These are phyloP conservation scores for Albugo candida DNA, from an alignment of 352 stramenopile genomes.

Conservation along the genomic window DNA sequence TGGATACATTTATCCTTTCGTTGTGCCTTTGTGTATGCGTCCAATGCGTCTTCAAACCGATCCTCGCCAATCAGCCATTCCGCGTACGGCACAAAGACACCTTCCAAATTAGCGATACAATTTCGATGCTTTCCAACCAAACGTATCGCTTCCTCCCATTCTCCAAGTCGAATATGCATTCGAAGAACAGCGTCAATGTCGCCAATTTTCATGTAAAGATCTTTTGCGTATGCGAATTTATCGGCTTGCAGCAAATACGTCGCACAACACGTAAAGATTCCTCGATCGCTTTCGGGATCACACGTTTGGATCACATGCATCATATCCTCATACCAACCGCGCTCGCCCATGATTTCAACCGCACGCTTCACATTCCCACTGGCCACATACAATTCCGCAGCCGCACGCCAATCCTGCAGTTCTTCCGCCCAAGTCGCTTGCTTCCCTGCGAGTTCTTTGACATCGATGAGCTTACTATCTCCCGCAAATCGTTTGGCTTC, in stretches of 20 bases:
- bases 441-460: conserved; percentile 71
- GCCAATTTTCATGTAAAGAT: conserved; percentile 65
- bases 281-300: conserved; percentile 17
- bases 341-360: conserved; percentile 72
- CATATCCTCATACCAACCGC: conserved; percentile 74
- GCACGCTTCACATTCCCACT: conserved; percentile 67
- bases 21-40: conserved; percentile 72
- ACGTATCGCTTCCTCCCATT: conserved; percentile 85
- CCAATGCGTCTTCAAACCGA: conserved; percentile 83
- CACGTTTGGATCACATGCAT: conserved; percentile 49
- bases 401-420: conserved; percentile 79
- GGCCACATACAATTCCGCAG: conserved; percentile 82
- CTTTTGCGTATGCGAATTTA: conserved; percentile 53
- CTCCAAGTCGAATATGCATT: conserved; percentile 78
- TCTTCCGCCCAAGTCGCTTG: conserved; percentile 88
- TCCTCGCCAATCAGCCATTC: conserved; percentile 84
- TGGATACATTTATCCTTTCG: conserved; percentile 63
- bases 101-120: conserved; percentile 61
- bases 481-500: conserved; percentile 83
- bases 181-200: conserved; percentile 73
- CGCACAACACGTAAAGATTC: conserved; percentile 34
- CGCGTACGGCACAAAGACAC: conserved; percentile 85
- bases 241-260: conserved; percentile 47
- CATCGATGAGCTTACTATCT: conserved; percentile 58
- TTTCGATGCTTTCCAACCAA: conserved; percentile 69